These are phyloP conservation scores for Populus tremula DNA, from an alignment of 345 rosid species.

Conservation along the genomic window DNA sequence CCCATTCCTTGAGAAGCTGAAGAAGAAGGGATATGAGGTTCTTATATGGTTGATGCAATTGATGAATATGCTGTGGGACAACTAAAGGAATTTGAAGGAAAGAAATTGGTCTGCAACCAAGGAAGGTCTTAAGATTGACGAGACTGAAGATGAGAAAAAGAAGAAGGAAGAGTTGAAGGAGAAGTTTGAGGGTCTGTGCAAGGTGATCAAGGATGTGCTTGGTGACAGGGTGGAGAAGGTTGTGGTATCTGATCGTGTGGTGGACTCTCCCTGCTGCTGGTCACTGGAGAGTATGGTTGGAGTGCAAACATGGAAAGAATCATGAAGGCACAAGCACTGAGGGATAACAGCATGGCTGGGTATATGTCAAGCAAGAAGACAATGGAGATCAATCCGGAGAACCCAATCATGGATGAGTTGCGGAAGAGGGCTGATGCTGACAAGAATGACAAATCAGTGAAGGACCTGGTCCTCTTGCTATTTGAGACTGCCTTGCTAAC, in stretches of 20 bases:
- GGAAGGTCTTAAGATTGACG: conserved; percentile 20
- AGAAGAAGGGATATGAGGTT: conserved; percentile 20
- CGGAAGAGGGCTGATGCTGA: conserved; percentile 23
- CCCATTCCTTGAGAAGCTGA: conserved; percentile 24
- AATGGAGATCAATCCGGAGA: conserved; percentile 23
- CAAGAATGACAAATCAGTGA: conserved; percentile 22
- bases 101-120: conserved; percentile 23
- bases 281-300: conserved; percentile 21
- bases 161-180: conserved; percentile 10
- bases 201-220: conserved; percentile 20
- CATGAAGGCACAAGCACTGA: conserved; percentile 21
- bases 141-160: conserved; percentile 18
- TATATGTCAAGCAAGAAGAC: conserved; percentile 24
- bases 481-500: conserved; percentile 21
- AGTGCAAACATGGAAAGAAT: conserved; percentile 21
- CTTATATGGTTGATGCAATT: conserved; percentile 22
- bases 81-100: conserved; percentile 17
- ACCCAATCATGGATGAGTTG: conserved; percentile 20
- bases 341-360: conserved; percentile 22
- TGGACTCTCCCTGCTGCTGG: conserved; percentile 23
- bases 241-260: conserved; percentile 19
- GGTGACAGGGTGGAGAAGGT: conserved; percentile 24
- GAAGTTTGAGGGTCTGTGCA: conserved; percentile 21
- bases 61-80: conserved; percentile 20
- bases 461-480: conserved; percentile 18